These are phyloP conservation scores for Acorus calamus DNA, from an alignment of 106 monocot species.

Conservation along the genomic window DNA sequence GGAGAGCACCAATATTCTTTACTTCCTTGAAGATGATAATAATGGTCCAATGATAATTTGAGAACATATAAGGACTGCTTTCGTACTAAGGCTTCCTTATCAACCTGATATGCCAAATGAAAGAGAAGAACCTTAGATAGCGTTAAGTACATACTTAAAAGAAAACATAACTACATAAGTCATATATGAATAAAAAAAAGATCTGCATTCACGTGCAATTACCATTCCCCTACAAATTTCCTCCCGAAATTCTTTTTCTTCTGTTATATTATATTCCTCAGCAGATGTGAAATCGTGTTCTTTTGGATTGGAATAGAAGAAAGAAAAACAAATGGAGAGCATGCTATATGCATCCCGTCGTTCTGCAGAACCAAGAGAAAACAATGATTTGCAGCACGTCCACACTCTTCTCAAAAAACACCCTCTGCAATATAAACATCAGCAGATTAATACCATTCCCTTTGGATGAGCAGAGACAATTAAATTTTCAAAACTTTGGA, in stretches of 20 bases:
- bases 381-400: conserved; percentile 44
- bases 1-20: conserved; percentile 1
- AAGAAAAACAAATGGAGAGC: conserved; percentile 44
- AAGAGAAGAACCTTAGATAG: not conserved
- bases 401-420: conserved; percentile 48
- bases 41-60: conserved; percentile 31
- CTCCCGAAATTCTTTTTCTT: conserved; percentile 52
- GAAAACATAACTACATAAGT: no score
- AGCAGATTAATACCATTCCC: no score
- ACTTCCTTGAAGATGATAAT: conserved; percentile 1
- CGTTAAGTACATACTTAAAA: no score
- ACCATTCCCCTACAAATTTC: conserved; percentile 75
- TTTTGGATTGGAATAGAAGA: not conserved
- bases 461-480: no score
- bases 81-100: conserved; percentile 56
- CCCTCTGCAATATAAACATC: conserved; percentile 18
- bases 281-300: not conserved
- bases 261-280: conserved; percentile 36
- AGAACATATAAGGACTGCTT: conserved; percentile 72
- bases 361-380: conserved; percentile 53
- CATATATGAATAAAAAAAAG: no score
- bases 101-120: conserved; percentile 38
- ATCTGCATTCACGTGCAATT: not conserved
- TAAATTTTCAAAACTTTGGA: no score
- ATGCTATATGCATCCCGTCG: conserved; percentile 61